These are phyloP conservation scores for Yarrowia hollandica DNA, from an alignment of 805 yeast genomes.

Conservation along the genomic window DNA sequence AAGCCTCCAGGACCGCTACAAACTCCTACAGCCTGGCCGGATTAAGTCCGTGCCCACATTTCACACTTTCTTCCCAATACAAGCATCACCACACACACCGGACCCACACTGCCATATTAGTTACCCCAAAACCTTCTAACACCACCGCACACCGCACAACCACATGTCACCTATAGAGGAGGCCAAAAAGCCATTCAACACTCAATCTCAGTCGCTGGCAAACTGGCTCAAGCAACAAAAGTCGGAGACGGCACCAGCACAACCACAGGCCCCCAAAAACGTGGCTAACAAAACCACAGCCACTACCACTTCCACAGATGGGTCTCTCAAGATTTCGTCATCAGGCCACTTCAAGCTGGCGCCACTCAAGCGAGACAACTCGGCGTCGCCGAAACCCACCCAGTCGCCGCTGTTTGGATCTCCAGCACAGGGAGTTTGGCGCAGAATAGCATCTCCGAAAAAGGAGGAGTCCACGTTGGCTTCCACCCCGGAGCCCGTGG, in stretches of 20 bases:
- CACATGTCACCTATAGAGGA: conserved; percentile 27
- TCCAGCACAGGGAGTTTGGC: conserved; percentile 16
- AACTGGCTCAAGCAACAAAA: conserved; percentile 29
- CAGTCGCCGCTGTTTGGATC: conserved; percentile 17
- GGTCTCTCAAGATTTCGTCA: conserved; percentile 20
- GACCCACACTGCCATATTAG: too few relatives aligned
- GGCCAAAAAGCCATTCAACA: conserved; percentile 26
- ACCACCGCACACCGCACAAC: not conserved
- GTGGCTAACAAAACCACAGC: not conserved
- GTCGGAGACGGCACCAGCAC: not conserved
- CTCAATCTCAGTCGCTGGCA: conserved; percentile 26
- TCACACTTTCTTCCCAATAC: not conserved
- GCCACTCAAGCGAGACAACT: conserved; percentile 22
- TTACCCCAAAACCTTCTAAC: not conserved
- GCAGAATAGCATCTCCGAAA: conserved; percentile 20
- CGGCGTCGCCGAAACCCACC: conserved; percentile 22
- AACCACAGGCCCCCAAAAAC: not conserved
- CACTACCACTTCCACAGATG: conserved; percentile 7
- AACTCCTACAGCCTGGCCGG: conserved; percentile 1
- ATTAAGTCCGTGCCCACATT: conserved; percentile 7
- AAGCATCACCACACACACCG: not conserved
- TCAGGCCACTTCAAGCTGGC: conserved; percentile 30
- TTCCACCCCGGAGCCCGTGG: conserved; percentile 16
- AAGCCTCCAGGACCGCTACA: too few relatives aligned
- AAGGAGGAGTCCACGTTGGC: conserved; percentile 16